phyloP scores from a whole-genome alignment of 1,284 basidiomycete species.

The Leccinum griseonigrum region DNA sequence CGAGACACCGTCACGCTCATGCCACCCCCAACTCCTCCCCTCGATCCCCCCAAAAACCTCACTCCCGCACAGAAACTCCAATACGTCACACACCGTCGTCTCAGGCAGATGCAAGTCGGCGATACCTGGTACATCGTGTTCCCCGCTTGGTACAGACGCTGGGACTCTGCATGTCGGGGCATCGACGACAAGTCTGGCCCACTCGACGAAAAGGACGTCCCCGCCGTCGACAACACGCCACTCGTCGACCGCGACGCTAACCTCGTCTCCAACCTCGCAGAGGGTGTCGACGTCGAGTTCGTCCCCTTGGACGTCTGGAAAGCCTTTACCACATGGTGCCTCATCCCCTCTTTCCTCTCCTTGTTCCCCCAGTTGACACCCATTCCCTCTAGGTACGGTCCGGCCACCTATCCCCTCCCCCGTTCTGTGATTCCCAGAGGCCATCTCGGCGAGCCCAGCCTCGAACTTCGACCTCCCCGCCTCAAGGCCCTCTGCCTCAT shows the following conservation, averaged over 20 bases:
- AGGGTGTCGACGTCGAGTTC: conserved; percentile 77
- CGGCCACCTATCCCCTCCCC: conserved; percentile 50
- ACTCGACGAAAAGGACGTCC: conserved; percentile 59
- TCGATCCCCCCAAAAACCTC: conserved; percentile 25
- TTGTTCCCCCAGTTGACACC: conserved; percentile 5
- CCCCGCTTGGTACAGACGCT: conserved; percentile 69
- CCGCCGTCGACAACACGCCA: conserved; percentile 70
- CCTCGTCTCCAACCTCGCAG: conserved; percentile 48
- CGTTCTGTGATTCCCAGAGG: conserved; percentile 68
- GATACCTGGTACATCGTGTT: conserved; percentile 81
- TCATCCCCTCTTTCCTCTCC: conserved; percentile 9
- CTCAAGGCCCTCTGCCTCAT: conserved; percentile 59
- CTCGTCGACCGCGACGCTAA: conserved; percentile 57
- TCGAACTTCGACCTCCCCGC: conserved; percentile 79
- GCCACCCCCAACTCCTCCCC: conserved; percentile 23
- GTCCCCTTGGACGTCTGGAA: conserved; percentile 76
- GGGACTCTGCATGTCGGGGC: conserved; percentile 69
- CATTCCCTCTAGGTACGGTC: conserved; percentile 62
- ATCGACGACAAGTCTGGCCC: conserved; percentile 63
- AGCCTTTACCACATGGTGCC: conserved; percentile 65
- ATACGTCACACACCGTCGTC: conserved; percentile 47
- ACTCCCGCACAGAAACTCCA: conserved; percentile 46
- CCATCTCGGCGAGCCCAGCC: conserved; percentile 46
- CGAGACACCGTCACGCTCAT: conserved; percentile 25
- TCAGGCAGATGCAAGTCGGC: conserved; percentile 53